phyloP scores from a whole-genome alignment of 1,139 yeast genomes.

The Saccharomyces hybrid region DNA sequence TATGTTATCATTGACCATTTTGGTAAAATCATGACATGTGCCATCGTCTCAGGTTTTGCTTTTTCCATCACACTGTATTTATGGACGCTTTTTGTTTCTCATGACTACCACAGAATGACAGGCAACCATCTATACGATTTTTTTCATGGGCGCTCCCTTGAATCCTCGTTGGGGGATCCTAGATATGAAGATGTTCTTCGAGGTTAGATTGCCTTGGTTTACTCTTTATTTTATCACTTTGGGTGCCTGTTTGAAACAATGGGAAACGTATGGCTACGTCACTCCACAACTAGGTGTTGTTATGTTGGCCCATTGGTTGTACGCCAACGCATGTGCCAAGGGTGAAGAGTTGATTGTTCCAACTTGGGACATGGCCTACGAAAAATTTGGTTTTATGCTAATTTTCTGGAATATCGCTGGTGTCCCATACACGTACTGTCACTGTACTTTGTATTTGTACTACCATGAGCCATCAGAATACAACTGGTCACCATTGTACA shows the following conservation, averaged over 20 bases:
- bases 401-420: conserved; percentile 99
- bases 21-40: conserved; percentile 88
- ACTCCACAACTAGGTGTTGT: conserved; percentile 70
- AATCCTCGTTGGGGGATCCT: conserved; percentile 91
- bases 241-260: conserved; percentile 70
- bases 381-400: conserved; percentile 95
- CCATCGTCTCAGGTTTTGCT: conserved; percentile 66
- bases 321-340: conserved; percentile 94
- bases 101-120: conserved; percentile 80
- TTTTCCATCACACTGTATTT: conserved; percentile 58
- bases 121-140: conserved; percentile 86
- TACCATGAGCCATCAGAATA: conserved; percentile 81
- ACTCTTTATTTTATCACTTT: conserved; percentile 71
- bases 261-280: conserved; percentile 70
- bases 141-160: conserved; percentile 95
- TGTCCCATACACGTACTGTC: conserved; percentile 96
- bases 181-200: conserved; percentile 94
- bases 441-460: conserved; percentile 74
- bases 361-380: conserved; percentile 99
- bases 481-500: conserved; percentile 57
- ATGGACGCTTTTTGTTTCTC: conserved; percentile 56
- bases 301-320: conserved; percentile 81
- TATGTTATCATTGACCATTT: conserved; percentile 70
- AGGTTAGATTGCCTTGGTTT: conserved; percentile 96
- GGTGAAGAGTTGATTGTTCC: conserved; percentile 97